phyloP scores from a whole-genome alignment of 495 filamentous ascomycete species.

The Penicillium mononematosum region DNA sequence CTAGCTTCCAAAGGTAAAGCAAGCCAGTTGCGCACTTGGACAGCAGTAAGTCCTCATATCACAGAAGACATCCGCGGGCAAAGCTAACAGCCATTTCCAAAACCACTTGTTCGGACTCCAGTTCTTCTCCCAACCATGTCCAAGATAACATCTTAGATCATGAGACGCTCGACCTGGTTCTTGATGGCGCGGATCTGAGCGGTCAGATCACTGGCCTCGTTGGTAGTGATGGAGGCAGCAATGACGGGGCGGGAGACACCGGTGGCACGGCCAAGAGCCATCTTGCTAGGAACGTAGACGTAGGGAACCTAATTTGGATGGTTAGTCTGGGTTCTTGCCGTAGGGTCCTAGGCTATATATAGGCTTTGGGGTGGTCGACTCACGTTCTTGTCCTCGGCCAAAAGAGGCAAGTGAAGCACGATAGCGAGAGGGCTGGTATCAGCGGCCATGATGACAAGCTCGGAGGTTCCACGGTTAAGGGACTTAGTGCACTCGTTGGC shows the following conservation, averaged over 20 bases:
- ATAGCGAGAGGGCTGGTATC: conserved; percentile 70
- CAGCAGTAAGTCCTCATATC: background rate
- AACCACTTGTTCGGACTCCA: background rate
- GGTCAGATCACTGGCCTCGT: conserved; percentile 87
- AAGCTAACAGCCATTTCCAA: background rate
- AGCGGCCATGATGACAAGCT: conserved; percentile 65
- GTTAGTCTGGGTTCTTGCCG: background rate
- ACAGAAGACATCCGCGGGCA: background rate
- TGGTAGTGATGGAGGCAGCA: conserved; percentile 71
- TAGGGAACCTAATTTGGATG: conserved; percentile 46
- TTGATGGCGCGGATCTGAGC: conserved; percentile 80
- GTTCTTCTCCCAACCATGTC: background rate
- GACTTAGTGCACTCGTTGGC: conserved; percentile 74
- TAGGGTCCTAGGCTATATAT: no score
- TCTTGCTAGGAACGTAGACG: conserved; percentile 61
- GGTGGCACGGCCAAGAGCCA: conserved; percentile 68
- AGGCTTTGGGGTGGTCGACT: background rate
- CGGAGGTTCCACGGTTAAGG: conserved; percentile 81
- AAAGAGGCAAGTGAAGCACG: conserved; percentile 85
- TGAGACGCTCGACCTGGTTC: conserved; percentile 93
- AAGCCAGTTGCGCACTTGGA: background rate
- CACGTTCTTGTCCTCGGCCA: conserved; percentile 82
- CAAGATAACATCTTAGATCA: conserved; percentile 65
- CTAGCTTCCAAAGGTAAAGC: conserved; percentile 3
- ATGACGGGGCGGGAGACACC: conserved; percentile 89